Evolutionary conservation across 495 filamentous ascomycete genomes (phyloP), one percentile per base, ranked within the genome.

Genomic region (Hypoxylon fuscum): DNA sequence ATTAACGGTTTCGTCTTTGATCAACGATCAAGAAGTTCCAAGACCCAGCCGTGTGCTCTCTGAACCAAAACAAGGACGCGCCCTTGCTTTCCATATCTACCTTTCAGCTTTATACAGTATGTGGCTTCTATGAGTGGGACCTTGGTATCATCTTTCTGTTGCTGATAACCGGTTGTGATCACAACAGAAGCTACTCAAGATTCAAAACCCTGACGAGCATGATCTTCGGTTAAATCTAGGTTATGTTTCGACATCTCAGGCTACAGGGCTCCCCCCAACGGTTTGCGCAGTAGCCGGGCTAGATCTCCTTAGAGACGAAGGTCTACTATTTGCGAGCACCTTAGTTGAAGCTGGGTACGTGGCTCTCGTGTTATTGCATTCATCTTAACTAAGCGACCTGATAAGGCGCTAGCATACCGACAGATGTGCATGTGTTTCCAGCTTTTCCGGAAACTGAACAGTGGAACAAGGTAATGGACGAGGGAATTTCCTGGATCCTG

Each of bases 261-360:
- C 77, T 6, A 67, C 47, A 49, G 66, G 70, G 2, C 59, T 83
- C 21, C 79, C 79, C 21, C 74, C 75, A 3, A 72, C 77, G 3
- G 69, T 68, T 3, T 74, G 81, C 62, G 74, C 77, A 14, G 67
- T 80, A 56, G 72, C 74, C 2, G 79, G 77, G 2, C 59, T 67
- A 48, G 77, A 79, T 67, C 74, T 74, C 1, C 58, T 83, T 43
- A 62, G 79, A 25, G 79, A 81, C 52, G 76, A 81, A 69, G 79
- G 75, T 8, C 42, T 83, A 27, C 62, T 81, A 34, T 81, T 65
- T 61, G 76, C 69, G 15, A 74, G 75, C 70, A 54, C 77, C 50
- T 62, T 82, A 3, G 69, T 62, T 44, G 76, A 79, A 52, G 73
- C 75, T 51, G 75, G 77, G 74, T 78, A 58, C 64, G 77, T 59